Conservation (phyloP, 2,329 filamentous ascomycete species). For the Botrytis porri region DNA sequence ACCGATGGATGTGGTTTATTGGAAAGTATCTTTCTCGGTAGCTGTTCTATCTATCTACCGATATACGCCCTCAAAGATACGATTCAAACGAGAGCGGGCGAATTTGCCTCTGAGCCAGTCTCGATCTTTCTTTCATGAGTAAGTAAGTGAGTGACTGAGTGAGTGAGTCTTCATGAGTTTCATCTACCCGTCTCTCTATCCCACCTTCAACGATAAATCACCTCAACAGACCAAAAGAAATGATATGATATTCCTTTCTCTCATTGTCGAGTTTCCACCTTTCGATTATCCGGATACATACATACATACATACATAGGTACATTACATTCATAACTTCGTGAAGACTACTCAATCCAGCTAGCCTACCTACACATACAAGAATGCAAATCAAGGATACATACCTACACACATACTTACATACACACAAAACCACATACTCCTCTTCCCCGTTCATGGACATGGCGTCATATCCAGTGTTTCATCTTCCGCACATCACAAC, state of each 20-base stretch:
- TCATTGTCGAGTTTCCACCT: background rate
- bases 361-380: background rate
- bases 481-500: background rate
- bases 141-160: background rate
- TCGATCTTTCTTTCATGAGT: background rate
- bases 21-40: background rate
- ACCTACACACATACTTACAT: background rate
- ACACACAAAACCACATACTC: no score
- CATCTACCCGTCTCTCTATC: background rate
- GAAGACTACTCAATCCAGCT: background rate
- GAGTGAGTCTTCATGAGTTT: background rate
- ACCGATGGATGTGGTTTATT: background rate
- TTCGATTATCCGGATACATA: background rate
- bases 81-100: background rate
- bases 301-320: background rate
- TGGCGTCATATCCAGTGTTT: background rate
- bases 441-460: background rate
- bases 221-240: background rate
- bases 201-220: background rate
- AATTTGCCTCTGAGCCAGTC: background rate
- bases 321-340: background rate
- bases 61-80: background rate
- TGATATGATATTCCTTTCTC: background rate
- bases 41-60: background rate
- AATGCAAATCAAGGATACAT: background rate